Conservation (phyloP, 805 yeast genomes). For the Yamadazyma phyllophila region DNA sequence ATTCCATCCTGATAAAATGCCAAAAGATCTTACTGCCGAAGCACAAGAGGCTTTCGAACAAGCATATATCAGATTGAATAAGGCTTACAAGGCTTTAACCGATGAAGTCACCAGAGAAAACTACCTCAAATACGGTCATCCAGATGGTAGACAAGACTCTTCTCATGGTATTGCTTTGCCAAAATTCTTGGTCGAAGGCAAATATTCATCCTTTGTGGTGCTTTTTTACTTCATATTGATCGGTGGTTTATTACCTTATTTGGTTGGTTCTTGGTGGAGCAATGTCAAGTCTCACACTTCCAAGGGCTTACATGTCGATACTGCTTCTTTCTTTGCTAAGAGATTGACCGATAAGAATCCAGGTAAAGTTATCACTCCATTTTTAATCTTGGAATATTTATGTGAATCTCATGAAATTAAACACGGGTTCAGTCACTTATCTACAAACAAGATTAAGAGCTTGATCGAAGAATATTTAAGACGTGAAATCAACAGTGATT, state of each 20-base stretch:
- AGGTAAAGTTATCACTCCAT: conserved; percentile 58
- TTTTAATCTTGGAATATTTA: conserved; percentile 57
- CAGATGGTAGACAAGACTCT: conserved; percentile 93
- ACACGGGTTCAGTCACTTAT: conserved; percentile 37
- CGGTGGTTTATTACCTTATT: conserved; percentile 73
- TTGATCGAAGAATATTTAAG: conserved; percentile 58
- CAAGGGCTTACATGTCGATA: conserved; percentile 74
- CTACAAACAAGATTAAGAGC: conserved; percentile 38
- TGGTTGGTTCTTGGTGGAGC: conserved; percentile 91
- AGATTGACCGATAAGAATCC: conserved; percentile 73
- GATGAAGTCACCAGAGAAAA: conserved; percentile 84
- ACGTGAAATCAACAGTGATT: conserved; percentile 37
- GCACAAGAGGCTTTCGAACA: conserved; percentile 64
- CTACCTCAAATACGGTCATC: conserved; percentile 87
- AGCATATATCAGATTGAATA: conserved; percentile 74
- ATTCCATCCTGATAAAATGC: conserved; percentile 91
- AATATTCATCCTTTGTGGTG: conserved; percentile 63
- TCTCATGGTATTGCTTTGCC: conserved; percentile 96
- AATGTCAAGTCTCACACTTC: conserved; percentile 77
- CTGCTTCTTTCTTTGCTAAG: conserved; percentile 79
- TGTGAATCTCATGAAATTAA: conserved; percentile 66
- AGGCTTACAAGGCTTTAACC: conserved; percentile 93
- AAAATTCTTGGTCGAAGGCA: conserved; percentile 81
- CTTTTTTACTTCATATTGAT: conserved; percentile 64
- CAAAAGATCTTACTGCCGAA: conserved; percentile 56